Conservation (phyloP, 2,329 filamentous ascomycete genomes). For the Pseudodiploospora longispora region DNA sequence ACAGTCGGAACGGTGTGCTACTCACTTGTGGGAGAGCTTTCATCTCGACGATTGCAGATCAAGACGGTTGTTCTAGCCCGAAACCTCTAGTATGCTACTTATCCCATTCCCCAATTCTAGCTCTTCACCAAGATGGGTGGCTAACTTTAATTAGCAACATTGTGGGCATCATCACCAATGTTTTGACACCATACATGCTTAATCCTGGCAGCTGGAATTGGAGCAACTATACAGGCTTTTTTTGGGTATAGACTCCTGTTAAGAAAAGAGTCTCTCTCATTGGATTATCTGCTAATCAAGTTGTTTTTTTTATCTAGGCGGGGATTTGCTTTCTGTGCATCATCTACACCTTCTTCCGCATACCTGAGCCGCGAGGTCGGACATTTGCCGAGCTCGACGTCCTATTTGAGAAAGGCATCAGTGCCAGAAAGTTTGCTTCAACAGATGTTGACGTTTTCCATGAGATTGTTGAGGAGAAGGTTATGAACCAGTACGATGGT, state of each 20-base stretch:
- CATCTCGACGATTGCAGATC: conserved; percentile 74
- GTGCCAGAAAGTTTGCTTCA: conserved; percentile 62
- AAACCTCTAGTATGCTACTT: conserved; percentile 54
- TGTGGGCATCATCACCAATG: conserved; percentile 70
- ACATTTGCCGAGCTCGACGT: conserved; percentile 82
- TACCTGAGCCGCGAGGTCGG: conserved; percentile 68
- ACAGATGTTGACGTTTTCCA: conserved; percentile 50
- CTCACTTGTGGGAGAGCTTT: conserved; percentile 78
- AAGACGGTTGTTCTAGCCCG: conserved; percentile 86
- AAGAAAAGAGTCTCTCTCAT: neutral
- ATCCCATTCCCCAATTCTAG: neutral
- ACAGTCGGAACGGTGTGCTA: conserved; percentile 87
- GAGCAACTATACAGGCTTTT: conserved; percentile 81
- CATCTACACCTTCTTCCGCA: conserved; percentile 54
- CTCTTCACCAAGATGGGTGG: neutral
- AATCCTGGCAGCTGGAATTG: conserved; percentile 84
- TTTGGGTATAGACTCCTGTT: conserved; percentile 47
- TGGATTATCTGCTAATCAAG: neutral
- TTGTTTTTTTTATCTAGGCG: conserved; percentile 31
- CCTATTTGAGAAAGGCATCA: conserved; percentile 66
- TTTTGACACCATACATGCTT: conserved; percentile 87
- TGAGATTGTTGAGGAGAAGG: conserved; percentile 38
- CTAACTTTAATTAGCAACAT: conserved; percentile 49
- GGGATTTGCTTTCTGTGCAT: conserved; percentile 74
- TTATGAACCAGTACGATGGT: conserved; percentile 42